Evolutionary conservation across 768 basidiomycete genomes (phyloP).

Genomic region (Collybia sordida): DNA sequence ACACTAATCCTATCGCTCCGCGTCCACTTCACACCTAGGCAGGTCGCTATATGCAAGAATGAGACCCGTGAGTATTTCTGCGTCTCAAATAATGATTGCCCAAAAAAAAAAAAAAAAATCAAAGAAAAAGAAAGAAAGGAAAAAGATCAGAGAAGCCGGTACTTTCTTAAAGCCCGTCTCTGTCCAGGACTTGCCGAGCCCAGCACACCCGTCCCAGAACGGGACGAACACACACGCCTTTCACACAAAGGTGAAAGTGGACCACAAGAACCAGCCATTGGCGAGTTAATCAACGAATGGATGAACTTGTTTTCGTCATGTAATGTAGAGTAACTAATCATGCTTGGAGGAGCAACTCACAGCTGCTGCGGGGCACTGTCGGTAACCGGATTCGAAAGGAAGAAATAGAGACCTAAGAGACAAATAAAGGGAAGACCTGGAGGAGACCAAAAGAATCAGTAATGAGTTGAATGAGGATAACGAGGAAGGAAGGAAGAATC

Average conservation of each 20-base stretch:
- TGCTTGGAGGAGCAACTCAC: constrained; percentile 17
- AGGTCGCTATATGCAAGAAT: too few relatives aligned
- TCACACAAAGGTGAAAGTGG: constrained; percentile 29
- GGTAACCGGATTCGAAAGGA: neutral
- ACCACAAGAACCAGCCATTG: constrained; percentile 29
- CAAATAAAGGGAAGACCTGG: neutral
- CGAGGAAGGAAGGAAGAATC: constrained; percentile 31
- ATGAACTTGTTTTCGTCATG: constrained; percentile 80
- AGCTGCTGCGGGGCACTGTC: constrained; percentile 6
- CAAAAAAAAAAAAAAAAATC: too few relatives aligned
- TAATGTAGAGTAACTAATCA: neutral
- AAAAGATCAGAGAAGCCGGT: constrained; percentile 62
- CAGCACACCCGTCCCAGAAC: constrained; percentile 51
- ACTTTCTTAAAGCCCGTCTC: constrained; percentile 53
- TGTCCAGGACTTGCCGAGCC: constrained; percentile 26
- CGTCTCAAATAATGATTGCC: too few relatives aligned
- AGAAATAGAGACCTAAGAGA: neutral
- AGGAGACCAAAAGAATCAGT: constrained; percentile 19
- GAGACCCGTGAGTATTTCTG: too few relatives aligned
- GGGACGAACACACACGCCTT: constrained; percentile 36
- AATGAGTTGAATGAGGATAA: constrained; percentile 1
- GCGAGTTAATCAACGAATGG: constrained; percentile 74
- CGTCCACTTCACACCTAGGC: too few relatives aligned
- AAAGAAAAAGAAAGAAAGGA: neutral
- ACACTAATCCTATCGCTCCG: too few relatives aligned